Conservation (phyloP, 768 basidiomycete species). For the Naganishia onofrii region DNA sequence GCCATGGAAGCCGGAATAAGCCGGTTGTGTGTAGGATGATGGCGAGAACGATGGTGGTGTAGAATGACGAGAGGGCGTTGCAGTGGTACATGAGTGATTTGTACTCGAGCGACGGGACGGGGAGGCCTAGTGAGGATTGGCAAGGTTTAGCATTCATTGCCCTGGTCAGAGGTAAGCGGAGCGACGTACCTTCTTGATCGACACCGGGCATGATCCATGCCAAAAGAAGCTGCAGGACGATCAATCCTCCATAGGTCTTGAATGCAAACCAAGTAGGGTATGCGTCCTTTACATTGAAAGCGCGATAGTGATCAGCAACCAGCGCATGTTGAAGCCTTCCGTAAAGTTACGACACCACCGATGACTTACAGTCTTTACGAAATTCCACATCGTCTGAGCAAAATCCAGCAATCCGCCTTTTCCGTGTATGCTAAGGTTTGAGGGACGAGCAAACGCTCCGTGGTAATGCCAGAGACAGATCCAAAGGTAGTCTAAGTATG, state of each 20-base stretch:
- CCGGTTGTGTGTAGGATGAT: slow-evolving; percentile 70
- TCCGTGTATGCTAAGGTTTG: slow-evolving; percentile 66
- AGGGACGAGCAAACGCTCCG: slow-evolving; percentile 64
- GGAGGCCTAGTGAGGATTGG: slow-evolving; percentile 60
- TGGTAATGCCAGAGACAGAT: slow-evolving; percentile 96
- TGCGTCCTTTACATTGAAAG: slow-evolving; percentile 66
- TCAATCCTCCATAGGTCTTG: slow-evolving; percentile 84
- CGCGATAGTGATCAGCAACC: neutral
- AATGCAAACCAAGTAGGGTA: slow-evolving; percentile 83
- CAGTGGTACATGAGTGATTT: slow-evolving; percentile 93
- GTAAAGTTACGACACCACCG: neutral
- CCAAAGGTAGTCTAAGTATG: slow-evolving; percentile 78
- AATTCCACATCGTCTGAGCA: slow-evolving; percentile 76
- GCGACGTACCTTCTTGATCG: slow-evolving; percentile 66
- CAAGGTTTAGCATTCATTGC: neutral
- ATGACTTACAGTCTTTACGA: slow-evolving; percentile 72
- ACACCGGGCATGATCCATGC: slow-evolving; percentile 89
- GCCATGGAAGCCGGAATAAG: slow-evolving; percentile 85
- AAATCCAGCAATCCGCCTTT: slow-evolving; percentile 62
- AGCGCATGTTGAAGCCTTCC: neutral
- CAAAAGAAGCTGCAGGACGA: slow-evolving; percentile 82
- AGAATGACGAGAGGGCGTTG: slow-evolving; percentile 83
- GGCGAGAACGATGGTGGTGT: slow-evolving; percentile 74
- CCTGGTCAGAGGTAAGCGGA: neutral
- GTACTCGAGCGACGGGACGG: slow-evolving; percentile 90